These are phyloP conservation scores for Trichoderma breve DNA, from an alignment of 2,329 filamentous ascomycete genomes.

Conservation along the genomic window DNA sequence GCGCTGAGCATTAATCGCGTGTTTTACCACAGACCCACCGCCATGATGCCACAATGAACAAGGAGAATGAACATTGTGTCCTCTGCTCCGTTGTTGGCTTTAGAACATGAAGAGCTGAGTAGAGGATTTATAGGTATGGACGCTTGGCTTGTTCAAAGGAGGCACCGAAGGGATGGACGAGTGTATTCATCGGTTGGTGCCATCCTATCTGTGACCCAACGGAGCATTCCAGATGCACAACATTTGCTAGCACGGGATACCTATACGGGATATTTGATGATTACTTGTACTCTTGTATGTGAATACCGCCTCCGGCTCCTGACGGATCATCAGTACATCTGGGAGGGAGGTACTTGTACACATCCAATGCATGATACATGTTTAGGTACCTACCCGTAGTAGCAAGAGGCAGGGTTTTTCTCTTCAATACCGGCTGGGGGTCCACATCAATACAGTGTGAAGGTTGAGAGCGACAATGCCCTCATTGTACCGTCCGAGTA, in stretches of 20 bases:
- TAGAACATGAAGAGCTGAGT: background rate
- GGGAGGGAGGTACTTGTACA: background rate
- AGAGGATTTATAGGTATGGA: background rate
- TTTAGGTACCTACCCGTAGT: background rate
- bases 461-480: background rate
- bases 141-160: background rate
- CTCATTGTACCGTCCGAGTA: background rate
- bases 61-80: background rate
- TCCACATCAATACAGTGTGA: constrained; percentile 10
- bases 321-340: background rate
- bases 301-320: background rate
- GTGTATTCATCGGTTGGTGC: background rate
- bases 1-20: constrained; percentile 12
- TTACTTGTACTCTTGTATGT: background rate
- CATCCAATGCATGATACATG: background rate
- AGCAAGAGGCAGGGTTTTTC: background rate
- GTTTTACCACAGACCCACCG: constrained; percentile 1
- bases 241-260: background rate
- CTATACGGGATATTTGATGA: background rate
- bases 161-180: background rate
- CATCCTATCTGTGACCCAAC: background rate
- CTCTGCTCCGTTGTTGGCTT: background rate
- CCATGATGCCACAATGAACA: background rate
- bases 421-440: background rate
- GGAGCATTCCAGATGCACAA: background rate